Evolutionary conservation across 129 eudicot species (phyloP), one percentile per base, ranked within the genome.

Genomic region (Daucus carota): DNA sequence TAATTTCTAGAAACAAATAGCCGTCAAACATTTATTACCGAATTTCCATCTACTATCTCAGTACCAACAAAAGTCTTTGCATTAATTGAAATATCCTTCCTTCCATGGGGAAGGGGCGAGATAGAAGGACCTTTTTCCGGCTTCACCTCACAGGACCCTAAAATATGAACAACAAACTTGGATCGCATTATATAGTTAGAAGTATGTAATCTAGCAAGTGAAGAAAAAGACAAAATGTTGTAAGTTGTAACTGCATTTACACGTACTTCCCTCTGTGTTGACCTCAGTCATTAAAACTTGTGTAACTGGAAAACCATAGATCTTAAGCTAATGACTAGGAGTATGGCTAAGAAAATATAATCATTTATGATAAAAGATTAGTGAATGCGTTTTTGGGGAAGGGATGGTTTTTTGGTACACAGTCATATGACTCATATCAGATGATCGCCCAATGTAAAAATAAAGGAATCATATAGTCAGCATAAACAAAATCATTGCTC

Each of bases 41-140:
- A 48, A 73, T 80, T 88, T 59, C 77, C 90, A 65, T 91, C 97
- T 34, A 81, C 41, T 54, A 75, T 84, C 90, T 91, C 94, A 45
- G 75, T 79, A 76, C 84, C 90, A 70, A 83, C 86, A 83, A 91
- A 88, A 20, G 91, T 81, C 86, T 84, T 84, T 66, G 91, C 86
- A 78, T 62, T 24, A 62, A 47, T 26, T 31, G 70, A 78, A 63
- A 68, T 72, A 76, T 79, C 80, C 73, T 80, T 72, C 73, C 86
- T 86, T 78, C 52, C 78, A 36, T 57, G 45, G 48, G 69, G 68
- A 63, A 31, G 66, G 29, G 28, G 54, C 70, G 76, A 48, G 47
- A 84, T 74, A 73, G 80, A 73, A n/a, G 80, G 77, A 75, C 76
- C 75, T 57, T 83, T 80, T 73, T 78, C 85, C 73, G 70, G 57